phyloP scores from a whole-genome alignment of 768 basidiomycete species.

The Tephrocybe rancida region DNA sequence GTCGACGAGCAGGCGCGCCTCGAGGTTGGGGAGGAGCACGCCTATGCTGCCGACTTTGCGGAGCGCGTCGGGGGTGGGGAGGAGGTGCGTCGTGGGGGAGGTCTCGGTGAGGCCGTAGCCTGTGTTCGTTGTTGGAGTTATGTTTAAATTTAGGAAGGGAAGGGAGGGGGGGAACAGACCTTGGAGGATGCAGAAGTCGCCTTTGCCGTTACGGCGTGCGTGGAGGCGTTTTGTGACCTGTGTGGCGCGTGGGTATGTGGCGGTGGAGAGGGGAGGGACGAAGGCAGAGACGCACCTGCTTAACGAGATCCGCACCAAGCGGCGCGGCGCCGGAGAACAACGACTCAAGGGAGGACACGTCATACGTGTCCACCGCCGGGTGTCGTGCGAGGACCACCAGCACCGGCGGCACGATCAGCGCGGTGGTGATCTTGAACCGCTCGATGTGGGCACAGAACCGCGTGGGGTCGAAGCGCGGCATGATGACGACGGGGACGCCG shows the following conservation, averaged over 20 bases:
- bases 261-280: not conserved
- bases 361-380: conserved; percentile 66
- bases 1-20: conserved; percentile 71
- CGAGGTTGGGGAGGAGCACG: conserved; percentile 69
- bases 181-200: conserved; percentile 47
- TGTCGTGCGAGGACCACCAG: conserved; percentile 74
- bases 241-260: not conserved
- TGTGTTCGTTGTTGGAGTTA: conserved; percentile 16
- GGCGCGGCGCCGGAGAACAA: conserved; percentile 84
- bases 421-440: conserved; percentile 58
- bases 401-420: conserved; percentile 82
- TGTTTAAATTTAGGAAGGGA: not conserved
- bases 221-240: conserved; percentile 42
- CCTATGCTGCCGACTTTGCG: conserved; percentile 71
- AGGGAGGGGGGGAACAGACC: conserved; percentile 43
- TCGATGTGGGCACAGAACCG: conserved; percentile 68
- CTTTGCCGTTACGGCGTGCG: conserved; percentile 40
- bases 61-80: conserved; percentile 42
- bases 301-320: conserved; percentile 62
- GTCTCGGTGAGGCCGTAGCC: conserved; percentile 87
- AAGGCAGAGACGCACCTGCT: conserved; percentile 36
- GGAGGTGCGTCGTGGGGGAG: conserved; percentile 67
- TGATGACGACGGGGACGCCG: conserved; percentile 57
- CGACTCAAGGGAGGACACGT: conserved; percentile 58
- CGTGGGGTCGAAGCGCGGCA: conserved; percentile 72